These are phyloP conservation scores for Clitocybe nebularis DNA, from an alignment of 1,284 basidiomycete genomes.

Conservation along the genomic window DNA sequence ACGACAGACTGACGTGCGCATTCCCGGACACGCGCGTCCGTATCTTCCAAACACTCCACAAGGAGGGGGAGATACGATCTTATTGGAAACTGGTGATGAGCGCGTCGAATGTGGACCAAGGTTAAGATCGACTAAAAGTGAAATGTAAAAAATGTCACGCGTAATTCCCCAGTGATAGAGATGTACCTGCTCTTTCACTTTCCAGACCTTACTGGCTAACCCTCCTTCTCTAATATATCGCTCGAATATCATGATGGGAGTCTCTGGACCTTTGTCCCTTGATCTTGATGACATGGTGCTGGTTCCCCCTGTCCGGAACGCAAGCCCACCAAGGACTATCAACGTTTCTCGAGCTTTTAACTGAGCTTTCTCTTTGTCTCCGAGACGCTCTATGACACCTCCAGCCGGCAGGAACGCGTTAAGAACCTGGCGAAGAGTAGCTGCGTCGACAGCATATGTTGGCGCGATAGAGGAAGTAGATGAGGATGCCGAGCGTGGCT, in stretches of 20 bases:
- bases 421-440: constrained; percentile 61
- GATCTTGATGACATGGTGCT: constrained; percentile 40
- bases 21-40: constrained; percentile 86
- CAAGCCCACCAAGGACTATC: constrained; percentile 66
- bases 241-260: constrained; percentile 75
- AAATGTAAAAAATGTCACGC: constrained; percentile 1
- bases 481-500: constrained; percentile 43
- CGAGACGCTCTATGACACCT: constrained; percentile 78
- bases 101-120: constrained; percentile 64
- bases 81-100: constrained; percentile 74
- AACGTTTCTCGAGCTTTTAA: constrained; percentile 74
- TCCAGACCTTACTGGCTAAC: constrained; percentile 75
- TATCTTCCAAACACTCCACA: constrained; percentile 86
- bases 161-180: not conserved
- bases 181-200: constrained; percentile 78
- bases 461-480: constrained; percentile 44
- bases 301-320: constrained; percentile 53
- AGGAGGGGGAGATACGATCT: constrained; percentile 78
- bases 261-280: constrained; percentile 72
- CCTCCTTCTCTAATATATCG: constrained; percentile 68
- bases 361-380: constrained; percentile 74
- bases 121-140: constrained; percentile 55
- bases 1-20: constrained; percentile 79
- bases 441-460: constrained; percentile 44
- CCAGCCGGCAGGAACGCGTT: constrained; percentile 67